A percentile compares a stretch with the other conserved stretches of the same genome.
These are phyloP conservation scores for Brettanomyces bruxellensis DNA, from an alignment of 805 yeast genomes.

Conservation along the genomic window DNA sequence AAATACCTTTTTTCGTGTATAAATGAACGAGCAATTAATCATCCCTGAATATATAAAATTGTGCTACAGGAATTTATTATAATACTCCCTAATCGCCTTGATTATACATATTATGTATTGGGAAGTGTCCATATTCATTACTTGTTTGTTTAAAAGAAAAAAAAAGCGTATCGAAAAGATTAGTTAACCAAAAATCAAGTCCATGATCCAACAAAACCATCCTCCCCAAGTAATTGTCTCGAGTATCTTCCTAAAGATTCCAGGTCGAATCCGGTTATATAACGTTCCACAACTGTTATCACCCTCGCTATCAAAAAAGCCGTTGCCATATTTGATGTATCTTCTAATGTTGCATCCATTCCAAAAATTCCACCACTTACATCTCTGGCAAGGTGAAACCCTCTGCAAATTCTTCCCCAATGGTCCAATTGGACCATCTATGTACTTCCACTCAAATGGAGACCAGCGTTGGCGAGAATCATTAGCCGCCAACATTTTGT, in stretches of 20 bases:
- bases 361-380: conserved; percentile 91
- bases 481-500: conserved; percentile 48
- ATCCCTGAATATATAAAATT: no score
- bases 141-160: no score
- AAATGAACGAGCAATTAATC: no score
- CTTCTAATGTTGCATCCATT: conserved; percentile 72
- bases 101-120: no score
- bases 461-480: conserved; percentile 85
- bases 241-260: conserved; percentile 21
- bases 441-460: conserved; percentile 82
- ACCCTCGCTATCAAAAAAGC: conserved; percentile 74
- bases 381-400: conserved; percentile 65
- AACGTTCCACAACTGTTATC: conserved; percentile 61
- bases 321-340: conserved; percentile 73
- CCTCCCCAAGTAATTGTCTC: conserved; percentile 36
- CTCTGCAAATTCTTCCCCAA: conserved; percentile 66
- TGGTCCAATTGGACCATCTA: conserved; percentile 93
- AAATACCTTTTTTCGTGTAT: no score
- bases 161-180: background rate
- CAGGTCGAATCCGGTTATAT: conserved; percentile 16
- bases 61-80: no score
- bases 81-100: no score
- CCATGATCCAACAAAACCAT: conserved; percentile 34
- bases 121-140: no score
- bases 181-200: conserved; percentile 28